Evolutionary conservation across 306 rosid species (phyloP), one percentile per base, ranked within the genome.

Genomic region (Cucurbita maxima): DNA sequence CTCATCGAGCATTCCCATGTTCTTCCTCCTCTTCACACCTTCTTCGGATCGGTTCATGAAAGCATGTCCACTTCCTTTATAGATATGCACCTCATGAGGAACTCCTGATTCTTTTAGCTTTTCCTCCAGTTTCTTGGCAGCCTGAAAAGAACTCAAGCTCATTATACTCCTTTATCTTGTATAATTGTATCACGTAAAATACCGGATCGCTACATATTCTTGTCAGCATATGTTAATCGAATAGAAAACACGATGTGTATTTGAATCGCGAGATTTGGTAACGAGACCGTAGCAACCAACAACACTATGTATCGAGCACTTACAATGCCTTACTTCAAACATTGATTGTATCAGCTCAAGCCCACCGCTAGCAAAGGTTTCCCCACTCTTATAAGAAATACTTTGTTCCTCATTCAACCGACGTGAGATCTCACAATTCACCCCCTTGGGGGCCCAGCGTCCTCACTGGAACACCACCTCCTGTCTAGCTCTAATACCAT

Each of bases 31-130:
- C 81, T 78, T 41, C 79, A 87, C 80, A 55, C 96, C 97, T 72
- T 91, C 96, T 10, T 86, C 77, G 20, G 99, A 94, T 61, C 88
- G 86, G 86, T 94, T 91, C 99, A 94, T 91, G 89, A 94, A 94
- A 36, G 99, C 96, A 66, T 94, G 99, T 1, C 76, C 80, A 54
- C 76, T 85, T 68, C 97, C 96, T 0, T 92, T 89, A 78, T 91
- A 89, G 66, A 88, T 76, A 86, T 85, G 85, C 51, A 94, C 96
- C 82, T 94, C 97, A 50, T 82, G 75, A 38, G 97, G 88, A 82
- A 91, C 76, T 77, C 96, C 96, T 58, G 97, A 82, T 60, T 85
- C 86, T 83, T 94, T 87, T 84, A 94, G 79, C 86, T 91, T 89
- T 82, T 88, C 96, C 87, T 89, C 96, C 84, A 91, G 82, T 51